phyloP scores from a whole-genome alignment of 495 filamentous ascomycete genomes.

The Xylaria acuta region DNA sequence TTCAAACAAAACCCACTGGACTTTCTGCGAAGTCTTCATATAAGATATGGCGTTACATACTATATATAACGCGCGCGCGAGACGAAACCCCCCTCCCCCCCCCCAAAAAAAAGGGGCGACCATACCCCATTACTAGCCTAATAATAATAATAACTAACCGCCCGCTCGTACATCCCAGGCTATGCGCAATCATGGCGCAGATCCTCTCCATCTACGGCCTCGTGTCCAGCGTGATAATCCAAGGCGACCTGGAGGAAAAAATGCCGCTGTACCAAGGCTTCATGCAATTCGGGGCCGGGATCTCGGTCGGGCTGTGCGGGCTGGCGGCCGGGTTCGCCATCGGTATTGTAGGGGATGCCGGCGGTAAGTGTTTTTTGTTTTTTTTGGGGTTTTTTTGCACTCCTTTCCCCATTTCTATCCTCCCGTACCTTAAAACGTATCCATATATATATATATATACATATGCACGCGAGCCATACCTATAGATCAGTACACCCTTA shows the following conservation, averaged over 20 bases:
- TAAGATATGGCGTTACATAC: constrained; percentile 41
- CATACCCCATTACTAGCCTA: too few relatives aligned
- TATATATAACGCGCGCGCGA: too few relatives aligned
- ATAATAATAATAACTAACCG: background rate
- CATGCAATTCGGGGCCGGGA: constrained; percentile 54
- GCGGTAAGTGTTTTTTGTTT: too few relatives aligned
- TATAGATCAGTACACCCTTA: background rate
- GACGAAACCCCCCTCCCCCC: too few relatives aligned
- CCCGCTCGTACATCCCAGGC: constrained; percentile 36
- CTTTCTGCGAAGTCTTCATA: constrained; percentile 49
- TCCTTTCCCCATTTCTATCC: background rate
- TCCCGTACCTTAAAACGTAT: too few relatives aligned
- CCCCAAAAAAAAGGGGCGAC: too few relatives aligned
- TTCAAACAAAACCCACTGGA: background rate
- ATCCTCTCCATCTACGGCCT: constrained; percentile 72
- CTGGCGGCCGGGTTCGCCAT: constrained; percentile 90
- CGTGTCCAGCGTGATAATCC: constrained; percentile 56
- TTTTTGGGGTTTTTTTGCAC: constrained; percentile 14
- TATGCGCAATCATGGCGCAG: constrained; percentile 78
- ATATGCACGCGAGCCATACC: too few relatives aligned
- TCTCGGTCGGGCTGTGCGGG: constrained; percentile 59
- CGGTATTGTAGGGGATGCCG: constrained; percentile 87
- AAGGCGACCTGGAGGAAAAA: constrained; percentile 49
- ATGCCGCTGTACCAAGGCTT: constrained; percentile 55
- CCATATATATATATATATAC: too few relatives aligned